Evolutionary conservation across 2,329 filamentous ascomycete species (phyloP), one percentile per base, ranked within the genome.

Genomic region (Fusarium nurragi): DNA sequence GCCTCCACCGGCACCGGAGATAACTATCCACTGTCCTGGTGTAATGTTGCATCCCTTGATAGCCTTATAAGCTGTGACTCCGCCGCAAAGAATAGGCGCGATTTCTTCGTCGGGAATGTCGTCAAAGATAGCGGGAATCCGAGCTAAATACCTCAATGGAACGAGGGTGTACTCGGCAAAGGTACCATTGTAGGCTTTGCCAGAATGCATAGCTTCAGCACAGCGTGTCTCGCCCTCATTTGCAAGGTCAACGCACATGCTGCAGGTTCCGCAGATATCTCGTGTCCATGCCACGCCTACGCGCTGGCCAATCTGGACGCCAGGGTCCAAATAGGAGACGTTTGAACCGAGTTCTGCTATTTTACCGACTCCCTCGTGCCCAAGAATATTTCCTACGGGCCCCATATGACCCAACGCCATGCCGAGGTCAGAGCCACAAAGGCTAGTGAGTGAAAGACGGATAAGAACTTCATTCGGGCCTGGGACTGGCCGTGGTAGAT

Each of bases 341-440:
- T 74, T 71, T 26, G 72, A 69, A 2, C 80, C 81, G 3, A 81
- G 58, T 22, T 64, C 70, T 5, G 71, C 76, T 16, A 81, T 71
- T 12, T 69, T 71, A 2, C 81, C 81, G 2, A 81, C 77, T 9
- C 80, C 81, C 60, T 83, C 81, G 44, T 83, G 81, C 5, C 81
- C 80, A 0, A 79, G 71, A 3, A 79, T 74, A 22, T 73, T 60
- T 6, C 71, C 66, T 1, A 72, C 71, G 0, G 76, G 76, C 0
- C 78, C 77, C 40, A 80, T 63, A 22, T 78, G 70, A 12, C 79
- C 78, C 0, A 73, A 50, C 1, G 78, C 79, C 47, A 81, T 73
- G 16, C 69, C 71, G 16, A 76, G 64, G 54, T 80, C 79, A 9
- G 78, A 77, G 5, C 77, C 78, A 54, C 79, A 80, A 30, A 80